Base-by-base conservation (phyloP, 2,329 filamentous ascomycete species). In the Penicillium capsulatum region DNA sequence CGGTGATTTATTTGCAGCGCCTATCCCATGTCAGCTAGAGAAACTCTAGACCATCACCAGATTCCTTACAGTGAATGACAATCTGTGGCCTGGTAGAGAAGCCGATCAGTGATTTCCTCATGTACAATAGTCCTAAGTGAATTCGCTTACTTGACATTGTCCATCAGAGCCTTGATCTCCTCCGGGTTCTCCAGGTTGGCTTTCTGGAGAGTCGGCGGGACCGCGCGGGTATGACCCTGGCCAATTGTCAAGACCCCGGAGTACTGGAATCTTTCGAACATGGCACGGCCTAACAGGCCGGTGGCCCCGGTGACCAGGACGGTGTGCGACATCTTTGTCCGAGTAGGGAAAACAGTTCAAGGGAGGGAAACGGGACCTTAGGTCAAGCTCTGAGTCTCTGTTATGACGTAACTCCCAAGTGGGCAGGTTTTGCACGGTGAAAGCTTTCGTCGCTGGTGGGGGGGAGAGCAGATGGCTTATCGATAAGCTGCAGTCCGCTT, bases 1-100 rank as follows among this genome's bases (percentile, higher is more conserved):
- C 2, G 90, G 89, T 57, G 84, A 94, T 46, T 87, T 81, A 64
- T 94, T 90, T 31, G 89, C 89, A 28, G 89, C 90, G 60, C 85
- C 85, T 90, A 35, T 26, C 29, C 17, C 24, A 10, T 17, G 44
- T 53, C 34, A 54, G 44, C 37, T 35, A 27, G 10, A 28, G 20
- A 15, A 7, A 3, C 8, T 34, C 15, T 9, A 22, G 55, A 22
- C 19, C 19, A 22, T 22, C 9, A 5, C 19, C 5, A 22, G 5
- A 5, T 5, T 22, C 5, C 80, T 62, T 66, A 88, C 87, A 91
- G 63, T 94, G 88, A 24, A 94, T 77, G 31, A 94, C 80, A 36
- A 85, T 86, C 45, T 83, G 70, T 5, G 87, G 86, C 57, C 84
- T 87, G 19, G n/a, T 14, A 28, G 26, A 11, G n/a, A 28, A 22